phyloP scores from a whole-genome alignment of 1,139 yeast species.

The Diutina rugosa region DNA sequence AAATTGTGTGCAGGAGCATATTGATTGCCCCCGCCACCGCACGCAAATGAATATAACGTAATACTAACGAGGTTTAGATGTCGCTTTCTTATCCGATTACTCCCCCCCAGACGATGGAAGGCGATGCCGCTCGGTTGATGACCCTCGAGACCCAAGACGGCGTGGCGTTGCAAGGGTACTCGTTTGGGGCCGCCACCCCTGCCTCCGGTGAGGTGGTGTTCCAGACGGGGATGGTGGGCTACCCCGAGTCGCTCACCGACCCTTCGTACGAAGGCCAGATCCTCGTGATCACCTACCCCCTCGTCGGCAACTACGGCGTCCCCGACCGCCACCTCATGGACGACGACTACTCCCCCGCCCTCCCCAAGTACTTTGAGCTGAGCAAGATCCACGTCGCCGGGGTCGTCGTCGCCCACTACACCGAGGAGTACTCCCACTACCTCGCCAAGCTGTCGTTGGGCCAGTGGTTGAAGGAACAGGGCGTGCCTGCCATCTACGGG shows the following conservation, averaged over 20 bases:
- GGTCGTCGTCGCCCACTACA: constrained; percentile 91
- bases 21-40: background rate
- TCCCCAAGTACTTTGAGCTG: constrained; percentile 88
- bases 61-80: background rate
- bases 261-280: constrained; percentile 98
- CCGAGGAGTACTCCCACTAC: constrained; percentile 90
- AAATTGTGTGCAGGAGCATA: background rate
- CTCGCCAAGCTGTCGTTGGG: constrained; percentile 89
- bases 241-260: constrained; percentile 96
- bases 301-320: constrained; percentile 98
- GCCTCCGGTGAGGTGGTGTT: constrained; percentile 97
- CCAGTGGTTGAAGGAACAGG: constrained; percentile 83
- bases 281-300: constrained; percentile 89
- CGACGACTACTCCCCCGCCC: constrained; percentile 5
- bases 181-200: constrained; percentile 86
- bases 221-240: constrained; percentile 99
- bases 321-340: constrained; percentile 59
- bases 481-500: constrained; percentile 93
- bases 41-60: too few relatives aligned
- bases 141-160: constrained; percentile 92
- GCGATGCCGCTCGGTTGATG: constrained; percentile 54
- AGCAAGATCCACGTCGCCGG: constrained; percentile 91
- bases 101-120: constrained; percentile 76
- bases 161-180: constrained; percentile 82
- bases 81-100: constrained; percentile 55